Conservation (phyloP, 768 basidiomycete genomes). For the Macrolepiota albuminosa region DNA sequence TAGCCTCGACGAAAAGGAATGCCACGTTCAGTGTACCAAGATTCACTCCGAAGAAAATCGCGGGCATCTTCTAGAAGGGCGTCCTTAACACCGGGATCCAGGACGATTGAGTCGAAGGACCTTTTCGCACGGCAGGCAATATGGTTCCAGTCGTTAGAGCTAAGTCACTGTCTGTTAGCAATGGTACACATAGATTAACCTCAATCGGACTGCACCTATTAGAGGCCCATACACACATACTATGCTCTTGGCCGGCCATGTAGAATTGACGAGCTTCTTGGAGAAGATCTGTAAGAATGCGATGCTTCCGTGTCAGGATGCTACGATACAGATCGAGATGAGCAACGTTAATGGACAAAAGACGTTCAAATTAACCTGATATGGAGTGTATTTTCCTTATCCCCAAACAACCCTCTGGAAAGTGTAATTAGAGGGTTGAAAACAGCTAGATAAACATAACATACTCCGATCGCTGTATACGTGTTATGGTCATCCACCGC, state of each 20-base stretch:
- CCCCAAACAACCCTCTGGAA: slow-evolving; percentile 8
- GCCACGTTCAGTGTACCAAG: slow-evolving; percentile 61
- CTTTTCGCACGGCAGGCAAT: slow-evolving; percentile 52
- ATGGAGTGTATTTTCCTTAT: slow-evolving; percentile 12
- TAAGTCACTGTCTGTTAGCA: background rate
- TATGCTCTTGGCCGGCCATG: slow-evolving; percentile 30
- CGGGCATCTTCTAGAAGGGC: slow-evolving; percentile 52
- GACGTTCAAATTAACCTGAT: slow-evolving; percentile 10
- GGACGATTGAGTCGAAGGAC: slow-evolving; percentile 49
- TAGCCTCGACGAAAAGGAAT: slow-evolving; percentile 70
- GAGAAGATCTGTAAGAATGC: slow-evolving; percentile 34
- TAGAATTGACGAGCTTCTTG: slow-evolving; percentile 37
- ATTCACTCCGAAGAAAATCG: slow-evolving; percentile 53
- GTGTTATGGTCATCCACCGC: slow-evolving; percentile 24
- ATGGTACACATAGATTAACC: background rate
- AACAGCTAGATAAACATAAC: background rate
- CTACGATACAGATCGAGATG: slow-evolving; percentile 18
- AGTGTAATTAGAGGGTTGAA: background rate
- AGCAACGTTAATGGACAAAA: background rate
- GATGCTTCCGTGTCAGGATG: slow-evolving; percentile 36
- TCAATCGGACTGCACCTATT: slow-evolving; percentile 24
- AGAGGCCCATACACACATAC: slow-evolving; percentile 38
- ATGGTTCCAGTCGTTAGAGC: slow-evolving; percentile 39
- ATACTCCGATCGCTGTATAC: slow-evolving; percentile 9
- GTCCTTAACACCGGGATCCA: slow-evolving; percentile 55